Evolutionary conservation across 345 rosid genomes (phyloP).

Genomic region (Combretum micranthum): DNA sequence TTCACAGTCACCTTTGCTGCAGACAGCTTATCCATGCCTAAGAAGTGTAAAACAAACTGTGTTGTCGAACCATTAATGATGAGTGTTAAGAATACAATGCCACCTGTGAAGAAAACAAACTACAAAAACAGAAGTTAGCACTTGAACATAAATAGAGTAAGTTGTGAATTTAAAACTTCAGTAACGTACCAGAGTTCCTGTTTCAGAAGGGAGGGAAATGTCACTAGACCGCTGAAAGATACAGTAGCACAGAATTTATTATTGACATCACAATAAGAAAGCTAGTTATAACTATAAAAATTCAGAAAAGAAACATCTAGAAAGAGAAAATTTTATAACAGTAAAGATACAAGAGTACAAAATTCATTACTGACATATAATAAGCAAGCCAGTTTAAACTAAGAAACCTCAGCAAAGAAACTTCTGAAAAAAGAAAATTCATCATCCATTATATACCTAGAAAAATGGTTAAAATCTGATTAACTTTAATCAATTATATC

Average conservation of each 20-base stretch:
- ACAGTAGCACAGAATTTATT: not conserved
- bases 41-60: constrained; percentile 67
- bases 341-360: no score
- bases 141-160: not conserved
- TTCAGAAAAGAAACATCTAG: no score
- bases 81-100: constrained; percentile 90
- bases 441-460: no score
- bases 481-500: no score
- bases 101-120: constrained; percentile 97
- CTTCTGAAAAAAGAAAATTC: not conserved
- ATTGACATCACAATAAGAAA: no score
- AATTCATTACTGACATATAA: no score
- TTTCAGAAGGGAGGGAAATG: constrained; percentile 40
- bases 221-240: constrained; percentile 56
- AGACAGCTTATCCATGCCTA: constrained; percentile 66
- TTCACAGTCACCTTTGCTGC: constrained; percentile 57
- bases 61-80: constrained; percentile 89
- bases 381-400: no score
- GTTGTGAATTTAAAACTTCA: no score
- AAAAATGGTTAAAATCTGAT: no score
- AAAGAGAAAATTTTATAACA: no score
- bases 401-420: no score
- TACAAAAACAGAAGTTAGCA: constrained; percentile 15
- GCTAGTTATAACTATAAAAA: no score
- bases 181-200: constrained; percentile 72